Conservation (phyloP, 768 basidiomycete species). For the Clavulina sp. region DNA sequence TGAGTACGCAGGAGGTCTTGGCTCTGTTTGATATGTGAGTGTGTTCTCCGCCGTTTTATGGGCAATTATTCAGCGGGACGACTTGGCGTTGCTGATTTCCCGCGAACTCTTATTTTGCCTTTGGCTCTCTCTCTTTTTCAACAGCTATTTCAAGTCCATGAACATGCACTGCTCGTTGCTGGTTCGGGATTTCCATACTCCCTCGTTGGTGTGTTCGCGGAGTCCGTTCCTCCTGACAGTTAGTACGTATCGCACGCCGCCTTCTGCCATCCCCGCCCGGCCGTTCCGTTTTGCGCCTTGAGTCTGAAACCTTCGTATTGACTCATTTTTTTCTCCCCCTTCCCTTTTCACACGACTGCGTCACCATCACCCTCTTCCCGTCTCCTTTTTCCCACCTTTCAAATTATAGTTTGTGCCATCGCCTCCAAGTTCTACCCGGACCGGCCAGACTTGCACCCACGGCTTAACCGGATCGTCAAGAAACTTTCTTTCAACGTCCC, state of each 20-base stretch:
- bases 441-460: slow-evolving; percentile 65
- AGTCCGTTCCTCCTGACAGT: slow-evolving; percentile 92
- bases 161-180: slow-evolving; percentile 69
- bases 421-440: slow-evolving; percentile 75
- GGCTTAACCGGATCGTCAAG: slow-evolving; percentile 65
- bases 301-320: no score
- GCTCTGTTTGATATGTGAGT: slow-evolving; percentile 73
- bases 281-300: no score
- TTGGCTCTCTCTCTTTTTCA: background rate
- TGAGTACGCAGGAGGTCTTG: slow-evolving; percentile 75
- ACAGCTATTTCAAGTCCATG: background rate
- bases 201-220: slow-evolving; percentile 80
- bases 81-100: background rate
- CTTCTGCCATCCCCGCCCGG: background rate
- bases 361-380: no score
- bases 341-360: no score
- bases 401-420: slow-evolving; percentile 81
- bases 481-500: slow-evolving; percentile 79
- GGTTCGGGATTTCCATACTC: slow-evolving; percentile 82
- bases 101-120: slow-evolving; percentile 11
- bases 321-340: no score
- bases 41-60: slow-evolving; percentile 20
- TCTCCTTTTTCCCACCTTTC: no score
- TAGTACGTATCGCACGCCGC: slow-evolving; percentile 30
- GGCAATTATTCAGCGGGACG: slow-evolving; percentile 1